phyloP scores from a whole-genome alignment of 2,329 filamentous ascomycete genomes.

The Fusarium cicatricum region DNA sequence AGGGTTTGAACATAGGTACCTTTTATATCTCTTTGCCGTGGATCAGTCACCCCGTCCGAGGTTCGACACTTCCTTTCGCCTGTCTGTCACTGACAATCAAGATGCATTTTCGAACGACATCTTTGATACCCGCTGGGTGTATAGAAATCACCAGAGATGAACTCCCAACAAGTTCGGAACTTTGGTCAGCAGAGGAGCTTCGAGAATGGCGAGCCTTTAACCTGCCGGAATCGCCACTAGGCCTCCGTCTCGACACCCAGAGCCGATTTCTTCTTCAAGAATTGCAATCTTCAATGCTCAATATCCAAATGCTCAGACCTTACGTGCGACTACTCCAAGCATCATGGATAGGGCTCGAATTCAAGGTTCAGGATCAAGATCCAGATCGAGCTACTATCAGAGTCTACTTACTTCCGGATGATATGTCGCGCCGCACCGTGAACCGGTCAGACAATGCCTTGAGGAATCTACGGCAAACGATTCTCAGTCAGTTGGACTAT shows the following conservation, averaged over 20 bases:
- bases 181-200: constrained; percentile 18
- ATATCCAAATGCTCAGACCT: constrained; percentile 30
- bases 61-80: not conserved
- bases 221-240: constrained; percentile 23
- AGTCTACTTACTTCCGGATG: constrained; percentile 72
- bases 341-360: constrained; percentile 56
- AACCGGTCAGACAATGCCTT: constrained; percentile 57
- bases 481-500: constrained; percentile 65
- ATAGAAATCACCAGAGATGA: constrained; percentile 43
- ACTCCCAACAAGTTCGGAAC: constrained; percentile 11
- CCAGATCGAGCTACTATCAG: constrained; percentile 51
- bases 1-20: not conserved
- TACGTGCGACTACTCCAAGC: constrained; percentile 46
- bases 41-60: not conserved
- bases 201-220: constrained; percentile 43
- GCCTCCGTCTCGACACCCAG: not conserved
- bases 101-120: constrained; percentile 29
- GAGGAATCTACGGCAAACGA: constrained; percentile 52
- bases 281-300: constrained; percentile 44
- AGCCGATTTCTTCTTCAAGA: constrained; percentile 18
- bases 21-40: not conserved
- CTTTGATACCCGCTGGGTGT: constrained; percentile 54
- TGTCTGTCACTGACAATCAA: not conserved
- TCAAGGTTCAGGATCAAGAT: constrained; percentile 38
- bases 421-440: constrained; percentile 64